Evolutionary conservation across 208 protist genomes (phyloP).

Genomic region (Strigomonas galati): DNA sequence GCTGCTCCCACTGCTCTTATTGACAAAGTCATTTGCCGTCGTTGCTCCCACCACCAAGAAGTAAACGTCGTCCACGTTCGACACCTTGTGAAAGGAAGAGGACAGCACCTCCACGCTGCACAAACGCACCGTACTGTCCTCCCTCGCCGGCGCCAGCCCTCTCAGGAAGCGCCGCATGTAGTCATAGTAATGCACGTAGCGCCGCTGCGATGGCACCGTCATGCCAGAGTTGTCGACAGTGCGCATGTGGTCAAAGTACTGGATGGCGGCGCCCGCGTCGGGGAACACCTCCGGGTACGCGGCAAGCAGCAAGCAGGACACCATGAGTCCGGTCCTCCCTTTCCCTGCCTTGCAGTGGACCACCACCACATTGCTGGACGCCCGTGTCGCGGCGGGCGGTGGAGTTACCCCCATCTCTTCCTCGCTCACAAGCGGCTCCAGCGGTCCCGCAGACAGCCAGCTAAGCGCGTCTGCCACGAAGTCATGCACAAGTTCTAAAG

Average conservation of each 20-base stretch:
- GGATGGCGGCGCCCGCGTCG: conserved; percentile 48
- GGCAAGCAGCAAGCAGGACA: conserved; percentile 68
- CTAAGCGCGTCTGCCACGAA: conserved; percentile 57
- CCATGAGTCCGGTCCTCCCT: conserved; percentile 94
- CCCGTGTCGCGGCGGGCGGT: too few relatives aligned
- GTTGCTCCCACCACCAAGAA: conserved; percentile 28
- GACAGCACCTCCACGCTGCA: background rate
- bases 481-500: conserved; percentile 73
- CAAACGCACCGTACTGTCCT: background rate
- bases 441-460: conserved; percentile 54
- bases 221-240: conserved; percentile 73
- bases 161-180: conserved; percentile 20
- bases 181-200: conserved; percentile 53
- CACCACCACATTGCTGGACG: conserved; percentile 79
- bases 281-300: conserved; percentile 28
- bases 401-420: too few relatives aligned
- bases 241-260: conserved; percentile 54
- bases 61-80: conserved; percentile 30
- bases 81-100: background rate
- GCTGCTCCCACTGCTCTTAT: too few relatives aligned
- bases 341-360: conserved; percentile 98
- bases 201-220: conserved; percentile 81
- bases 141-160: conserved; percentile 16
- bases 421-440: too few relatives aligned
- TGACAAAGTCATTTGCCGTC: background rate